Percentiles rank a stretch among this genome's conserved stretches.
Conservation (phyloP, 1,284 basidiomycete genomes). For the Fomitopsis schrenkii region DNA sequence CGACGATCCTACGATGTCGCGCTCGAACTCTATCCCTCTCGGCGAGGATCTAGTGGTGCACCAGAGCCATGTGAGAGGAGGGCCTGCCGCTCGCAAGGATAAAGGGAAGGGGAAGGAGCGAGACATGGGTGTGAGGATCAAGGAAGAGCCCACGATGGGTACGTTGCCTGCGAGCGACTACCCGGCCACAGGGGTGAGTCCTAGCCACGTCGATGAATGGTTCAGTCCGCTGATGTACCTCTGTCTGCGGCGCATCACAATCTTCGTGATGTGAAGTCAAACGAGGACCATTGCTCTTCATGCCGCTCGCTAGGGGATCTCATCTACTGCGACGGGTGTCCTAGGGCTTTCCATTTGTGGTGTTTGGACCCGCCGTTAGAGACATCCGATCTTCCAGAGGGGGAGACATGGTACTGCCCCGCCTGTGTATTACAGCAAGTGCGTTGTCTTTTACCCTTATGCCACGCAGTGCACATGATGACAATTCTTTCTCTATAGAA, state of each 20-base stretch:
- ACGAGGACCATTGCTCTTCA: constrained; percentile 93
- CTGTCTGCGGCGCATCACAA: constrained; percentile 17
- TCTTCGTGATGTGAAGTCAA: constrained; percentile 48
- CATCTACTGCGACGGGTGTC: constrained; percentile 96
- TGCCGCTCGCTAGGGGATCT: constrained; percentile 80
- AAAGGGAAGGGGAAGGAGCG: constrained; percentile 69
- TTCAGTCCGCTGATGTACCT: constrained; percentile 1
- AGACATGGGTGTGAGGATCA: constrained; percentile 52
- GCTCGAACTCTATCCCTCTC: constrained; percentile 56
- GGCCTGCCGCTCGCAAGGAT: constrained; percentile 25
- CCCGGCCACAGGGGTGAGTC: constrained; percentile 24
- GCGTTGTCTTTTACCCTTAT: constrained; percentile 21
- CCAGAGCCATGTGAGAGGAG: constrained; percentile 16
- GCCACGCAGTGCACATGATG: constrained; percentile 1
- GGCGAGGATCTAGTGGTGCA: constrained; percentile 32
- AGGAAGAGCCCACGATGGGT: constrained; percentile 59
- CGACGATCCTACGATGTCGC: constrained; percentile 43
- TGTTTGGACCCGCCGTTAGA: constrained; percentile 96
- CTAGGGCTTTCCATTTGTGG: constrained; percentile 92
- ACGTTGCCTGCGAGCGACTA: constrained; percentile 22
- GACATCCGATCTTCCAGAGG: constrained; percentile 77
- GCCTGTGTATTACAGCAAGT: constrained; percentile 70
- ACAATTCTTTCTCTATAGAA: constrained; percentile 38
- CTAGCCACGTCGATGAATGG: not conserved
- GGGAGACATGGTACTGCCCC: constrained; percentile 92